Evolutionary conservation across 1,139 yeast species (phyloP).

Genomic region (Yamadazyma triangularis): DNA sequence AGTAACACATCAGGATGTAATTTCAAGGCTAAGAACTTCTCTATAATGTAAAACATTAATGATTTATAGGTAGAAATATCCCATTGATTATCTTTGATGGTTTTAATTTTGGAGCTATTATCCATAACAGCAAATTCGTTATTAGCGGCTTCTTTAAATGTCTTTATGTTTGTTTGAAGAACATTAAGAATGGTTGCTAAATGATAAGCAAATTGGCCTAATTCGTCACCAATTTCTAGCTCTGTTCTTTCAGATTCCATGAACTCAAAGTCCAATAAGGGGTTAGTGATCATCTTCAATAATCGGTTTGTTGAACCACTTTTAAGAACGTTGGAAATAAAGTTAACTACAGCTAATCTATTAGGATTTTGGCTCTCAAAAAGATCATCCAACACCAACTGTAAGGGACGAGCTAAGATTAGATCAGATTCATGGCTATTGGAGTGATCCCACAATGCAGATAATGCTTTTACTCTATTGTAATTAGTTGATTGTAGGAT

Average conservation of each 20-base stretch:
- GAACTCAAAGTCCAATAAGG: constrained; percentile 41
- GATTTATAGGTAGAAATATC: constrained; percentile 62
- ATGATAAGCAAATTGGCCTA: constrained; percentile 55
- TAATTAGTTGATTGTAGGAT: constrained; percentile 34
- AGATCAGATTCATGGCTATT: constrained; percentile 36
- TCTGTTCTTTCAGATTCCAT: constrained; percentile 15
- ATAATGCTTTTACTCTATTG: constrained; percentile 45
- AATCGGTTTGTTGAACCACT: constrained; percentile 58
- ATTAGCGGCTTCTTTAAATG: constrained; percentile 42
- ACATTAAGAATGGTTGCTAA: constrained; percentile 49
- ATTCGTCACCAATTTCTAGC: constrained; percentile 43
- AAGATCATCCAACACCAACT: constrained; percentile 62
- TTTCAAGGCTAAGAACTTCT: constrained; percentile 34
- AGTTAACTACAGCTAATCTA: constrained; percentile 46
- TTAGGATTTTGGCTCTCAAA: constrained; percentile 36
- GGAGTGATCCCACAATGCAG: constrained; percentile 60
- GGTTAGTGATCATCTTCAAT: constrained; percentile 51
- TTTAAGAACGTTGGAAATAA: constrained; percentile 50
- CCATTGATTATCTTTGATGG: constrained; percentile 40
- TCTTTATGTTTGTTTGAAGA: constrained; percentile 38
- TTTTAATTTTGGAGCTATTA: constrained; percentile 32
- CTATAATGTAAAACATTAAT: constrained; percentile 43
- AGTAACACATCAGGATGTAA: constrained; percentile 23
- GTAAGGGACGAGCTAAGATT: constrained; percentile 62
- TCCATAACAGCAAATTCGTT: constrained; percentile 56